phyloP scores from a whole-genome alignment of 495 filamentous ascomycete genomes.

The Talaromyces adpressus region DNA sequence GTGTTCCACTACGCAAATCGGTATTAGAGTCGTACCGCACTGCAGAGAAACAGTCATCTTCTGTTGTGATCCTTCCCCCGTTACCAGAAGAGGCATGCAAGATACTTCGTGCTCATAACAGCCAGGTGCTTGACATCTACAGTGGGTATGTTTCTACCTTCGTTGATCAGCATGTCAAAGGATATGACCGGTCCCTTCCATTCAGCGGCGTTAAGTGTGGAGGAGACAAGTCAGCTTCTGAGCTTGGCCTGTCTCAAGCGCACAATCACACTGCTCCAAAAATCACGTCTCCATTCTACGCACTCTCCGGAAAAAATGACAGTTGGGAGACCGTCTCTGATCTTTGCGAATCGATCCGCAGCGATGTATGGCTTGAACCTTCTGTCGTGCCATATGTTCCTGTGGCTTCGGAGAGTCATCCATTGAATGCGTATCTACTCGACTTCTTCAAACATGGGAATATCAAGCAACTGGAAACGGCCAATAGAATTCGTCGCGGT shows the following conservation, averaged over 20 bases:
- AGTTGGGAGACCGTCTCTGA: conserved; percentile 53
- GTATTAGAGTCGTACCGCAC: conserved; percentile 36
- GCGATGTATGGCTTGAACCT: conserved; percentile 65
- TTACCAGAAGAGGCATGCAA: conserved; percentile 49
- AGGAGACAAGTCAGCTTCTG: conserved; percentile 12
- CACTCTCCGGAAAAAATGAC: conserved; percentile 61
- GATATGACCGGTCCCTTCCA: conserved; percentile 48
- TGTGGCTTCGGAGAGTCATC: conserved; percentile 41
- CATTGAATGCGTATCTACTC: conserved; percentile 63
- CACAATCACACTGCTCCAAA: conserved; percentile 18
- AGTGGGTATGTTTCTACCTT: conserved; percentile 62
- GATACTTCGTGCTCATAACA: conserved; percentile 54
- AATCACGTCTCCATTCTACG: conserved; percentile 60
- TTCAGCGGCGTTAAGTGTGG: conserved; percentile 46
- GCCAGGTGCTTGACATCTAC: conserved; percentile 54
- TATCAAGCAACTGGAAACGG: conserved; percentile 41
- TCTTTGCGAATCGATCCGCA: conserved; percentile 53
- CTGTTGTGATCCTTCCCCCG: conserved; percentile 53
- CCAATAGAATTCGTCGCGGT: conserved; percentile 52
- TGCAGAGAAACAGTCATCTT: conserved; percentile 42
- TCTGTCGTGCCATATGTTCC: conserved; percentile 60
- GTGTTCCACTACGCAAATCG: conserved; percentile 31
- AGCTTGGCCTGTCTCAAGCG: conserved; percentile 9
- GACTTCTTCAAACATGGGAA: conserved; percentile 72
- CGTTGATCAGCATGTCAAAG: conserved; percentile 50